These are phyloP conservation scores for Xerocomus brunneocitrinus DNA, from an alignment of 768 basidiomycete species.

Conservation along the genomic window DNA sequence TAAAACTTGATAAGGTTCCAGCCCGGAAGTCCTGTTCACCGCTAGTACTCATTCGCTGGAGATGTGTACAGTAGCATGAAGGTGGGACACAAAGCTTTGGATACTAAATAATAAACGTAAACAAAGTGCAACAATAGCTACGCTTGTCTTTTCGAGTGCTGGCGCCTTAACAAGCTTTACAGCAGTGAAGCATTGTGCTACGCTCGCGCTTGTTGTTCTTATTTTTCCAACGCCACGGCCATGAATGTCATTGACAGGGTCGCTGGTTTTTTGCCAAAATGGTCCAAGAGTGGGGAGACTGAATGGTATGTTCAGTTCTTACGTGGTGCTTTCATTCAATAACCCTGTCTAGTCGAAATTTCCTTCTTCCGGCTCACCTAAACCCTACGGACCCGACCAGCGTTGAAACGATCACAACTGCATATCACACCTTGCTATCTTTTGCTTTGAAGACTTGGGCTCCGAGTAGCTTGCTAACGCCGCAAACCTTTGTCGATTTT, in stretches of 20 bases:
- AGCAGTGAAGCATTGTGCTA: slow-evolving; percentile 9
- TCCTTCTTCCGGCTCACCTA: slow-evolving; percentile 56
- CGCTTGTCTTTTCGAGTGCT: slow-evolving; percentile 15
- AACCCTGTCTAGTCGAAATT: slow-evolving; percentile 46
- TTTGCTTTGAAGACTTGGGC: slow-evolving; percentile 57
- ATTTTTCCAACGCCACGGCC: slow-evolving; percentile 9
- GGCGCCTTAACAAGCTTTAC: slow-evolving; percentile 13
- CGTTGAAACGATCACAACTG: slow-evolving; percentile 55
- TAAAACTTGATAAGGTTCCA: too few species aligned
- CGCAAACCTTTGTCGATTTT: slow-evolving; percentile 55
- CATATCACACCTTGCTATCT: slow-evolving; percentile 64
- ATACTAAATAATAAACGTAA: slow-evolving; percentile 20
- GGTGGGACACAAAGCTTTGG: neutral
- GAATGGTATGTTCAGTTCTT: slow-evolving; percentile 48
- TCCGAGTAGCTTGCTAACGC: slow-evolving; percentile 42
- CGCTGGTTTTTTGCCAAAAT: slow-evolving; percentile 44
- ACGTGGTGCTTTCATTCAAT: slow-evolving; percentile 16
- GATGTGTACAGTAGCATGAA: too few species aligned
- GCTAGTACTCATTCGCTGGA: too few species aligned
- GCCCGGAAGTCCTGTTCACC: too few species aligned
- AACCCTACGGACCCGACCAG: slow-evolving; percentile 51
- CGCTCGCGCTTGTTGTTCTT: slow-evolving; percentile 13
- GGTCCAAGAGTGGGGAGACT: slow-evolving; percentile 56
- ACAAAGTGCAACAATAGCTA: slow-evolving; percentile 27
- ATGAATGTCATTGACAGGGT: slow-evolving; percentile 64